Evolutionary conservation across 148 eudicot species (phyloP).

Genomic region (Camellia sinensis): DNA sequence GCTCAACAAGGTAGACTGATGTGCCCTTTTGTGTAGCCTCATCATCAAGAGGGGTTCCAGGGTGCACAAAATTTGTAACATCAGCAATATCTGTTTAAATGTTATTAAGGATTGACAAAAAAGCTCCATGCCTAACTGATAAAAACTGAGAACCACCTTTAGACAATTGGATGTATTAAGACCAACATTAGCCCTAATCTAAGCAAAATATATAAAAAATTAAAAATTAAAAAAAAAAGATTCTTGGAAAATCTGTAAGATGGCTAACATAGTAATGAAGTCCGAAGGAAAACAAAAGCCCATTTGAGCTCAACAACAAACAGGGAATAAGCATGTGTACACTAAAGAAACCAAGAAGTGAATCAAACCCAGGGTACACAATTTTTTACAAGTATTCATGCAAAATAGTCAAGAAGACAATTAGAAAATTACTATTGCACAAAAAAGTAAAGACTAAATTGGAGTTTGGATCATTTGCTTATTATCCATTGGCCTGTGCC

Average conservation of each 20-base stretch:
- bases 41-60: conserved; percentile 88
- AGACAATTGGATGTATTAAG: neutral
- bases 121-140: neutral
- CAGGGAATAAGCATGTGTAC: too few relatives aligned
- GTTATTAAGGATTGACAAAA: conserved; percentile 43
- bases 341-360: too few relatives aligned
- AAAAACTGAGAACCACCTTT: conserved; percentile 1
- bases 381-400: too few relatives aligned
- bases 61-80: conserved; percentile 95
- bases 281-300: neutral
- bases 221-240: too few relatives aligned
- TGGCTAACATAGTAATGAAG: neutral
- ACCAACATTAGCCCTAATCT: neutral
- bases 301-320: too few relatives aligned
- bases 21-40: conserved; percentile 98
- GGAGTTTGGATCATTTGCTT: too few relatives aligned
- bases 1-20: conserved; percentile 93
- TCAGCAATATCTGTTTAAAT: conserved; percentile 83
- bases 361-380: too few relatives aligned
- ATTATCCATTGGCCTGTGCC: too few relatives aligned
- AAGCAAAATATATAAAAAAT: neutral
- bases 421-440: too few relatives aligned
- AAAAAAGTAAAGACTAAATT: too few relatives aligned
- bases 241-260: neutral
- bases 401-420: too few relatives aligned